A percentile compares a stretch with the other conserved stretches of the same genome.
phyloP scores from a whole-genome alignment of 495 filamentous ascomycete genomes.

The Penicillium egyptiacum region DNA sequence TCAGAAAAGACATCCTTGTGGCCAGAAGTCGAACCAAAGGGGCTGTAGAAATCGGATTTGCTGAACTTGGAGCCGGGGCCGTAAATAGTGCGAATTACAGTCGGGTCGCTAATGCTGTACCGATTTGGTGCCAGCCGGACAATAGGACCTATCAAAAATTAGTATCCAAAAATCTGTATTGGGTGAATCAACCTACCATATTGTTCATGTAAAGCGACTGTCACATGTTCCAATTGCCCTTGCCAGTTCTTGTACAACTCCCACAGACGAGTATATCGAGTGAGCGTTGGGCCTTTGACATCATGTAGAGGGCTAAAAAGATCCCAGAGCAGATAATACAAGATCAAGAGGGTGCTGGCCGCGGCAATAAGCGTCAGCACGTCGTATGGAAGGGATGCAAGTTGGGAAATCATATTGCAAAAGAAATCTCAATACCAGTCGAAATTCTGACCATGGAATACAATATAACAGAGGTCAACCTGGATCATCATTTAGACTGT shows the following conservation, averaged over 20 bases:
- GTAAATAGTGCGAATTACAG: constrained; percentile 36
- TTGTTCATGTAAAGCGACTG: constrained; percentile 11
- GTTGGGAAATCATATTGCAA: background rate
- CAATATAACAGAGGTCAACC: background rate
- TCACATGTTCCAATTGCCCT: constrained; percentile 8
- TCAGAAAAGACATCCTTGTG: constrained; percentile 26
- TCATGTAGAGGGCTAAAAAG: background rate
- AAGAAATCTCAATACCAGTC: background rate
- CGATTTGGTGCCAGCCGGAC: constrained; percentile 36
- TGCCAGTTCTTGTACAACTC: background rate
- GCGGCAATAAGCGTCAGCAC: background rate
- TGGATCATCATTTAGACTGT: background rate
- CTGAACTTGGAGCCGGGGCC: constrained; percentile 16
- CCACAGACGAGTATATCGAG: constrained; percentile 17
- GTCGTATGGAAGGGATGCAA: background rate
- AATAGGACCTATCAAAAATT: background rate
- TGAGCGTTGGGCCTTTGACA: constrained; percentile 8
- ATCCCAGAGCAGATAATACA: background rate
- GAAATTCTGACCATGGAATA: background rate
- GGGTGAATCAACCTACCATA: constrained; percentile 27
- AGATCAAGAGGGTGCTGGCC: background rate
- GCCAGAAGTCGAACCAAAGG: constrained; percentile 1
- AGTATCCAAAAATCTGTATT: background rate
- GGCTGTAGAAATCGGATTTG: constrained; percentile 16
- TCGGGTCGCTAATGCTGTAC: constrained; percentile 38